Base-by-base conservation (phyloP, 1,139 yeast genomes). In the Pichiaceae sp. region DNA sequence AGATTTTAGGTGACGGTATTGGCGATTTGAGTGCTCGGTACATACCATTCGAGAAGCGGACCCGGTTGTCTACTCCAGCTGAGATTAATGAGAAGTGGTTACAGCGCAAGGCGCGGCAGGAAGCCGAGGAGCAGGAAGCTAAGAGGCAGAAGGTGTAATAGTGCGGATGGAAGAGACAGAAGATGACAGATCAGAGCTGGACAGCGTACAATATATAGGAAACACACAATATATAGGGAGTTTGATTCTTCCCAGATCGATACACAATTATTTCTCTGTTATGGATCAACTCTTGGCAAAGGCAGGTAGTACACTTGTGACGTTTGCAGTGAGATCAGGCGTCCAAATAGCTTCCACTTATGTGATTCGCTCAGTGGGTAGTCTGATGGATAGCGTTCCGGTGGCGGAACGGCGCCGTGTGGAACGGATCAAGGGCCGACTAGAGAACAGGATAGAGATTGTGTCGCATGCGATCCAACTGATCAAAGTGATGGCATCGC, bases 251-350 rank as follows among this genome's bases (percentile, higher is more conserved):
- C n/a, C n/a, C n/a, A n/a, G n/a, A n/a, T n/a, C n/a, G n/a, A n/a
- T n/a, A n/a, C n/a, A n/a, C n/a, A n/a, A n/a, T n/a, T n/a, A n/a
- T n/a, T n/a, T 21, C 24, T 21, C 24, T 21, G 24, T 21, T 12
- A 52, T 52, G 56, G 56, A 52, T 38, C 54, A 51, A 25, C 16
- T 52, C 24, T 24, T 52, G 9, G 45, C 54, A 4, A 52, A 48
- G 23, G 93, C 93, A 3, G 81, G 89, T 24, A 76, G 75, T 39
- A 91, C 83, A 47, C 86, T 86, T 1, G 85, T 83, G 8, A 73
- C 87, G 2, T 80, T 83, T 60, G 94, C 93, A 9, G 77, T 83
- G 30, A 63, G 83, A 40, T 81, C 91, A 1, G 87, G 93, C 0
- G 75, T 83, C 19, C 76, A 87, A 1, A 51, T 82, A 25, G 94